Conservation (phyloP, 495 filamentous ascomycete species). For the Elasticomyces elasticus region DNA sequence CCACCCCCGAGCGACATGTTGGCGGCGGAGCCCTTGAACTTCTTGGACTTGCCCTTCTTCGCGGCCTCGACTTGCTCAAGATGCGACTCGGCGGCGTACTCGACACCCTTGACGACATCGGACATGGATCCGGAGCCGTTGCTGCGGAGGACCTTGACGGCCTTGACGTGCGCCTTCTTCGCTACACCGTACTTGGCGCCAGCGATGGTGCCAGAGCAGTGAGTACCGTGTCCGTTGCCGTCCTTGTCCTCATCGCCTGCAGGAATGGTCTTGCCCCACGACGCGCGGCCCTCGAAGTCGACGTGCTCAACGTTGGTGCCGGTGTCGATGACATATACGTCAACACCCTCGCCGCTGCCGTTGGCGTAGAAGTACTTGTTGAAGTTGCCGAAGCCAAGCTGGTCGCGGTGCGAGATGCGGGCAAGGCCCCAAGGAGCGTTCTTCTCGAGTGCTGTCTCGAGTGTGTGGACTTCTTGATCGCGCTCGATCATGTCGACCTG, state of each 20-base stretch:
- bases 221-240: constrained; percentile 97
- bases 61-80: constrained; percentile 59
- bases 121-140: constrained; percentile 98
- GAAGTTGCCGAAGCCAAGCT: constrained; percentile 79
- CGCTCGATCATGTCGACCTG: constrained; percentile 96
- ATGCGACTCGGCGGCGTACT: constrained; percentile 81
- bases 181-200: constrained; percentile 99
- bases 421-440: constrained; percentile 96
- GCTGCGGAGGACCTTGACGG: constrained; percentile 94
- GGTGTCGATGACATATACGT: constrained; percentile 98
- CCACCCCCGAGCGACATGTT: constrained; percentile 99
- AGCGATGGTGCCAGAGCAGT: constrained; percentile 96
- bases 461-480: constrained; percentile 80
- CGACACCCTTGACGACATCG: constrained; percentile 96
- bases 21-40: constrained; percentile 96
- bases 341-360: constrained; percentile 92
- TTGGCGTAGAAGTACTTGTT: constrained; percentile 95
- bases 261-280: constrained; percentile 96
- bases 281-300: constrained; percentile 91
- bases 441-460: constrained; percentile 59
- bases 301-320: constrained; percentile 89
- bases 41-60: constrained; percentile 73
- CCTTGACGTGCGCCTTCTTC: constrained; percentile 94
- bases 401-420: constrained; percentile 88
- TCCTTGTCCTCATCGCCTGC: constrained; percentile 72